Base-by-base conservation (phyloP, 202 grass and related monocot species). In the Panicum hallii region DNA sequence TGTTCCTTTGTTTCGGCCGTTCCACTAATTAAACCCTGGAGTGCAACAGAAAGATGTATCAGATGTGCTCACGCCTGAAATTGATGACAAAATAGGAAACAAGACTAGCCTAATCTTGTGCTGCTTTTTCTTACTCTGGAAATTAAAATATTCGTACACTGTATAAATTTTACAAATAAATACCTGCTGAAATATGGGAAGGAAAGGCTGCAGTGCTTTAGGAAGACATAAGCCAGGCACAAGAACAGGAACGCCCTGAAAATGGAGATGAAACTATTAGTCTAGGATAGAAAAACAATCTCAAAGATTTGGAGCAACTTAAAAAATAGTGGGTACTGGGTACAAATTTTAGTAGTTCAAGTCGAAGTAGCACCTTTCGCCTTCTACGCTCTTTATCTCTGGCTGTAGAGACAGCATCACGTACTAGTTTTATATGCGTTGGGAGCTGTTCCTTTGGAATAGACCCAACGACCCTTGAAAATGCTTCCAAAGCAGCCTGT, bases 111-210 rank as follows among this genome's bases (percentile, higher is more conserved):
- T 82, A 80, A 76, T 67, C 53, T 76, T 63, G 76, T 17, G 63
- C 66, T 46, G 63, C 75, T 26, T 7, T 67, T 75, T 45, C 9
- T 72, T 56, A 87, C 20, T 38, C 9, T 22, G 5, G 26, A 84
- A 79, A 52, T 70, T 48, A 57, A 69, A 68, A 52, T 71, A 57
- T 53, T 9, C 20, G 68, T 76, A 82, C 22, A 4, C 69, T 64
- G 26, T 65, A 28, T 70, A 80, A 89, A 72, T 6, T 70, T 70
- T 11, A 42, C 20, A 83, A 85, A 56, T 73, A 84, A 66, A 83
- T 88, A 95, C 97, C 93, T 99, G 97, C 60, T 94, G 87, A 86
- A 94, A 96, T 74, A 99, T 93, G n/a, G 97, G 93, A 84, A 99
- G 91, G 86, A 99, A 89, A 72, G 97, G 93, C 45, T 99, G 93